Conservation (phyloP, 2,329 filamentous ascomycete genomes). For the Sclerotinia subarctica region DNA sequence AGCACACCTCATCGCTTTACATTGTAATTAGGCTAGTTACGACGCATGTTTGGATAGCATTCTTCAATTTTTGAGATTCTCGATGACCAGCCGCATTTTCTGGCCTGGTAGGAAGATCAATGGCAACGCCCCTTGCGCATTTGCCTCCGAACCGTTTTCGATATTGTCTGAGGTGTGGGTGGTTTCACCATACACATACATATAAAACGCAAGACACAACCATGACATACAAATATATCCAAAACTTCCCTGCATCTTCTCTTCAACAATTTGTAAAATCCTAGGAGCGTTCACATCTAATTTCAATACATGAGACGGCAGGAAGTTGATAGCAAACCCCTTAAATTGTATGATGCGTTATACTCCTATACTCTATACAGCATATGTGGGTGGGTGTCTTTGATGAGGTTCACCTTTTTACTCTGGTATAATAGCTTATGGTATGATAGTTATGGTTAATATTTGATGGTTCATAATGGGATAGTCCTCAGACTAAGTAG, state of each 20-base stretch:
- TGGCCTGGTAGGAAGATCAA: not conserved
- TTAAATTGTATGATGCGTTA: not conserved
- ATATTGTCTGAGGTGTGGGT: not conserved
- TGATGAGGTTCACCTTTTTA: not conserved
- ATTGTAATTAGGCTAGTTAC: not conserved
- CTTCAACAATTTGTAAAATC: not conserved
- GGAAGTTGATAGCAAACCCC: not conserved
- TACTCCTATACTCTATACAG: not conserved
- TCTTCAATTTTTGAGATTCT: not conserved
- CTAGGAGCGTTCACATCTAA: not conserved
- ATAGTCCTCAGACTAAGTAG: no score
- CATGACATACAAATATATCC: not conserved
- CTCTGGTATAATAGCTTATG: not conserved
- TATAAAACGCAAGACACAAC: not conserved
- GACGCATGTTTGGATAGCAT: not conserved
- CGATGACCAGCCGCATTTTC: not conserved
- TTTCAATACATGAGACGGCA: not conserved
- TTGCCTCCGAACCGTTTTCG: not conserved
- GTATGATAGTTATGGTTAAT: not conserved
- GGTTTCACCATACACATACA: not conserved
- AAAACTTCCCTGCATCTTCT: not conserved
- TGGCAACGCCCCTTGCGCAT: not conserved
- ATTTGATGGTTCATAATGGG: not conserved
- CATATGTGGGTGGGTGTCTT: not conserved
- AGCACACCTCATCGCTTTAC: not conserved